Evolutionary conservation across 768 basidiomycete genomes (phyloP).

Genomic region (Tricholomella constricta): DNA sequence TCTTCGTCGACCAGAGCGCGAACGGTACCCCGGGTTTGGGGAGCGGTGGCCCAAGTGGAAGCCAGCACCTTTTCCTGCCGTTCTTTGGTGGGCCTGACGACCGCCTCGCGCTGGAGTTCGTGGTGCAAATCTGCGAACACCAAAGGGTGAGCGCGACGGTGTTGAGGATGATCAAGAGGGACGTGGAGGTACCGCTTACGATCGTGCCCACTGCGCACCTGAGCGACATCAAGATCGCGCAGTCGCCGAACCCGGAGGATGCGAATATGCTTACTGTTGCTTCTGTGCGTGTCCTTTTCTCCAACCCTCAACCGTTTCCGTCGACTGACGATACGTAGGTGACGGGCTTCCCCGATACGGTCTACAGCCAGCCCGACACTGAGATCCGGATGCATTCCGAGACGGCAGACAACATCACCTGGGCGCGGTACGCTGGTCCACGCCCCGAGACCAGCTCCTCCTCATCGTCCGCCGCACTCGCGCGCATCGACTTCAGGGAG

Average conservation of each 20-base stretch:
- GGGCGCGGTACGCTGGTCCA: slow-evolving; percentile 59
- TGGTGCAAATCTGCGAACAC: slow-evolving; percentile 79
- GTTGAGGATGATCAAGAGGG: slow-evolving; percentile 59
- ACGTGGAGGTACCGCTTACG: slow-evolving; percentile 24
- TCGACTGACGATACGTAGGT: slow-evolving; percentile 10
- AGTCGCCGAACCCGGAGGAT: slow-evolving; percentile 26
- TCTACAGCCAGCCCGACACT: slow-evolving; percentile 66
- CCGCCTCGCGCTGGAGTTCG: slow-evolving; percentile 80
- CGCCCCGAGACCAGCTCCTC: slow-evolving; percentile 3
- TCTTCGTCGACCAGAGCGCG: slow-evolving; percentile 75
- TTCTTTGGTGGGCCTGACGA: slow-evolving; percentile 98
- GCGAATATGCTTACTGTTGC: slow-evolving; percentile 45
- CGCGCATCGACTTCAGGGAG: slow-evolving; percentile 66
- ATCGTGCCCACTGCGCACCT: slow-evolving; percentile 30
- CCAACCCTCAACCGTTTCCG: neutral
- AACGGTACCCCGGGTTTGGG: slow-evolving; percentile 6
- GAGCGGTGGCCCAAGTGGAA: slow-evolving; percentile 25
- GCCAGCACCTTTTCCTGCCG: slow-evolving; percentile 76
- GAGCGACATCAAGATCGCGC: slow-evolving; percentile 2
- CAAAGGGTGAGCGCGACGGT: slow-evolving; percentile 73
- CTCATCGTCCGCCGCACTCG: slow-evolving; percentile 37
- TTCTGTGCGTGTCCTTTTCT: slow-evolving; percentile 41
- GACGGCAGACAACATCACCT: slow-evolving; percentile 79
- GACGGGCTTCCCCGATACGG: slow-evolving; percentile 61
- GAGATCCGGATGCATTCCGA: slow-evolving; percentile 74